Base-by-base conservation (phyloP, 768 basidiomycete species). In the Chalciporus piperatus region DNA sequence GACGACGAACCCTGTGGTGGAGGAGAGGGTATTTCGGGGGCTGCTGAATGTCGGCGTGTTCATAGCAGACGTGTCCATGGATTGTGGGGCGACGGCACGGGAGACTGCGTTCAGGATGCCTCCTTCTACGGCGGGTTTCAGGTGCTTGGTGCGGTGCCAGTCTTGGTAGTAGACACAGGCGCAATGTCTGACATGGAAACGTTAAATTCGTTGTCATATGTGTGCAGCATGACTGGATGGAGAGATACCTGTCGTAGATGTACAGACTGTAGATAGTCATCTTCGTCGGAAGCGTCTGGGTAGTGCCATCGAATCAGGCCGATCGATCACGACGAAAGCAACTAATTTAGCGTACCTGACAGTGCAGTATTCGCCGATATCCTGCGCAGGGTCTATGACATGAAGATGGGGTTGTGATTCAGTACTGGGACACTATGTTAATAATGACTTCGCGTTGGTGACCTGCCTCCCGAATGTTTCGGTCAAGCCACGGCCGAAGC, bases 201-300 rank as follows among this genome's bases (percentile, higher is more conserved):
- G 28, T 41, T 19, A 22, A 52, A 53, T 23, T 56, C 37, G 19
- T 42, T 50, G 16, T 33, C 47, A n/a, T 6, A 13, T 10, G 22
- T 9, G 1, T 6, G 19, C 37, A 13, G 32, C 47, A 23, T 7
- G 8, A 44, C 14, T 45, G 28, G 16, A 41, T 8, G 35, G 38
- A 25, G 45, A 41, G 27, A 35, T 43, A 82, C 89, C 92, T 82
- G 71, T 98, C 93, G 67, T 85, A 98, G 59, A 98, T 87, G 76
- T 98, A 98, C 41, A 98, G 75, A 56, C 92, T 92, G 72, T 85
- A 82, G 61, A 97, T 91, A 20, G 92, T 93, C 91, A 93, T 93
- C 43, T 47, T 41, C n/a, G 35, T n/a, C 35, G n/a, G 16, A 37
- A 37, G 35, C 5, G 35, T 37, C 35, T 37, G 35, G 6, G 28